phyloP scores from a whole-genome alignment of 306 rosid genomes.

The Dicorynia guianensis region DNA sequence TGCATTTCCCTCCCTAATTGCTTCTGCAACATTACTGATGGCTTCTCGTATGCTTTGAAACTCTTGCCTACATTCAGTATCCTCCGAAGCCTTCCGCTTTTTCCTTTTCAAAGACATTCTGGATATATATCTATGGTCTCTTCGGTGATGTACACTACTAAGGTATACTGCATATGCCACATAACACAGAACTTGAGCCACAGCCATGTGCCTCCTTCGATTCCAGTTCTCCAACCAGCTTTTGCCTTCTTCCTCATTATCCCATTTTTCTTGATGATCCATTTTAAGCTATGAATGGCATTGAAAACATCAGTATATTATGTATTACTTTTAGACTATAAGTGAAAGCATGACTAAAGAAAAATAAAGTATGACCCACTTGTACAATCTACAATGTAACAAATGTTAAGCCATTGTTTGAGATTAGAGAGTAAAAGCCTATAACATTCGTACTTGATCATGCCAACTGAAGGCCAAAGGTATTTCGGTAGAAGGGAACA shows the following conservation, averaged over 20 bases:
- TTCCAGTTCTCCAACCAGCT: slow-evolving; percentile 27
- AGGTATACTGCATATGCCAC: slow-evolving; percentile 15
- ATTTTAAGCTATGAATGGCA: slow-evolving; percentile 11
- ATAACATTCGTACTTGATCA: background rate
- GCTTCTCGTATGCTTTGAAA: slow-evolving; percentile 31
- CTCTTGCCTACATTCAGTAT: slow-evolving; percentile 16
- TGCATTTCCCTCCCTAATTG: slow-evolving; percentile 40
- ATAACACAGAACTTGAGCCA: slow-evolving; percentile 36
- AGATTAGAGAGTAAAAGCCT: background rate
- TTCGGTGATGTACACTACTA: background rate
- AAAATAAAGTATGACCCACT: background rate
- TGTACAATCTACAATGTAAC: background rate
- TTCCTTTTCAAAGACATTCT: slow-evolving; percentile 6
- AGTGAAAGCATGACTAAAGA: background rate
- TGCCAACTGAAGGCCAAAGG: background rate
- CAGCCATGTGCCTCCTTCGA: slow-evolving; percentile 22
- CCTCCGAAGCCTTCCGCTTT: slow-evolving; percentile 3
- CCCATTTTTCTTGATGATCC: slow-evolving; percentile 17
- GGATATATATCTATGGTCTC: slow-evolving; percentile 1
- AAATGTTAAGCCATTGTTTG: too few species aligned
- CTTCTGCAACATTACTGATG: slow-evolving; percentile 35
- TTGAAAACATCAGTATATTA: background rate
- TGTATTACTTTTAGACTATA: background rate
- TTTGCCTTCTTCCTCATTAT: slow-evolving; percentile 11
- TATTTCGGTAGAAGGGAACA: too few species aligned